Percentiles rank a stretch among this genome's conserved stretches.
phyloP scores from a whole-genome alignment of 805 yeast genomes.

The Clavispora phyllophila region DNA sequence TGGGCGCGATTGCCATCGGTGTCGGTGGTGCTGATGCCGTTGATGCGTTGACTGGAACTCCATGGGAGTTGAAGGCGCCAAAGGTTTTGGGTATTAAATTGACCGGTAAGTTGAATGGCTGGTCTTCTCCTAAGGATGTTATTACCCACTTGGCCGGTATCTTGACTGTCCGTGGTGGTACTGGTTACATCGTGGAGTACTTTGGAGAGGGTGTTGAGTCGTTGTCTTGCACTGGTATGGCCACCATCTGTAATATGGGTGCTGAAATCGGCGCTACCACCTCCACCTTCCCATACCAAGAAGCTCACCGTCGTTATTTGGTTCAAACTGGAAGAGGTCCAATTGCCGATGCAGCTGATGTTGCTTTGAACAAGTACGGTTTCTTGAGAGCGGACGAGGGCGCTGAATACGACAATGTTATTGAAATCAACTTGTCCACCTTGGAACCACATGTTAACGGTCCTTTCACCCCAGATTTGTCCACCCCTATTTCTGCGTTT shows the following conservation, averaged over 20 bases:
- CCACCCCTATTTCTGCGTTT: slow-evolving; percentile 85
- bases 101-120: slow-evolving; percentile 83
- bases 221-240: slow-evolving; percentile 98
- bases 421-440: slow-evolving; percentile 81
- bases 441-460: slow-evolving; percentile 96
- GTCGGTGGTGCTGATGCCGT: slow-evolving; percentile 99
- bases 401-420: slow-evolving; percentile 85
- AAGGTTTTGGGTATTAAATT: slow-evolving; percentile 89
- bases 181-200: slow-evolving; percentile 94
- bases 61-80: slow-evolving; percentile 99
- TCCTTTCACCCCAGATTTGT: slow-evolving; percentile 97
- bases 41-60: slow-evolving; percentile 93
- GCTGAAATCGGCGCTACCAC: slow-evolving; percentile 99
- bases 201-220: slow-evolving; percentile 91
- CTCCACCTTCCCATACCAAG: slow-evolving; percentile 91
- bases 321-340: slow-evolving; percentile 78
- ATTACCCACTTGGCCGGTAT: slow-evolving; percentile 89
- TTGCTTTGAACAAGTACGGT: slow-evolving; percentile 49
- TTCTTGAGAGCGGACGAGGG: slow-evolving; percentile 81
- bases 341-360: slow-evolving; percentile 75
- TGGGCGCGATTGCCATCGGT: slow-evolving; percentile 98
- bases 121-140: slow-evolving; percentile 97
- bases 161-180: slow-evolving; percentile 95
- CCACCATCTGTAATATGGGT: slow-evolving; percentile 99
- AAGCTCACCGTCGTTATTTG: slow-evolving; percentile 73